Conservation (phyloP, 352 stramenopile genomes). For the Pythium volutum region DNA sequence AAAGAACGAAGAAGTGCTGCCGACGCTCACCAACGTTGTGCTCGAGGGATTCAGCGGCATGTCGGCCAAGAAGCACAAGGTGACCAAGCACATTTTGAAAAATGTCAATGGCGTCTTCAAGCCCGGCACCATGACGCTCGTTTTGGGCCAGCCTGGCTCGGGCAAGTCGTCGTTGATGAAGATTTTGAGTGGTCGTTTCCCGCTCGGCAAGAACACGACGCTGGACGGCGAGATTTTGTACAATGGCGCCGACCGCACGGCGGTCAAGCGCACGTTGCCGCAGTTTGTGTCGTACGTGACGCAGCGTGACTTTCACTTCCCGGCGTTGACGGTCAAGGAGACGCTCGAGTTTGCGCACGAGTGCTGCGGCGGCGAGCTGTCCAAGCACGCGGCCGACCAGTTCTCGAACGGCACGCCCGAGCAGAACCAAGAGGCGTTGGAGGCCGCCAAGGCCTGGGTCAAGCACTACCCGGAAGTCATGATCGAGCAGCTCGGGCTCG, state of each 20-base stretch:
- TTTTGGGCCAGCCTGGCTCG: slow-evolving; percentile 55
- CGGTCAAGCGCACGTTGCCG: slow-evolving; percentile 33
- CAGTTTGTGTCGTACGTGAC: slow-evolving; percentile 58
- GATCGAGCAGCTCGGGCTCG: slow-evolving; percentile 32
- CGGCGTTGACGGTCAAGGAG: slow-evolving; percentile 48
- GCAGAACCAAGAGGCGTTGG: slow-evolving; percentile 16
- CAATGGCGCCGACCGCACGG: slow-evolving; percentile 35
- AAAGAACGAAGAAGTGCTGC: slow-evolving; percentile 30
- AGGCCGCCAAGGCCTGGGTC: slow-evolving; percentile 22
- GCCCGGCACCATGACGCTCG: slow-evolving; percentile 51
- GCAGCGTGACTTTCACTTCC: slow-evolving; percentile 47
- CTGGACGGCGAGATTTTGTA: slow-evolving; percentile 51
- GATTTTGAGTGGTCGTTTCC: slow-evolving; percentile 48
- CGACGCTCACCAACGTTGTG: slow-evolving; percentile 54
- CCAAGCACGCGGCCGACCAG: slow-evolving; percentile 28
- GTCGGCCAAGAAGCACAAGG: slow-evolving; percentile 39
- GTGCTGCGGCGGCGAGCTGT: slow-evolving; percentile 44
- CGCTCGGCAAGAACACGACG: slow-evolving; percentile 36
- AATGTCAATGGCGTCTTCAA: slow-evolving; percentile 46
- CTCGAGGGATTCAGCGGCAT: slow-evolving; percentile 35
- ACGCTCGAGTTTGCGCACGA: slow-evolving; percentile 56
- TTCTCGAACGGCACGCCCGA: slow-evolving; percentile 17
- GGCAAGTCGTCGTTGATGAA: slow-evolving; percentile 67
- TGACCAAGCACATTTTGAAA: slow-evolving; percentile 48
- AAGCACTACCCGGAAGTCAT: slow-evolving; percentile 40